Evolutionary conservation across 305 asterid species (phyloP).

Genomic region (Plantago coronopus): DNA sequence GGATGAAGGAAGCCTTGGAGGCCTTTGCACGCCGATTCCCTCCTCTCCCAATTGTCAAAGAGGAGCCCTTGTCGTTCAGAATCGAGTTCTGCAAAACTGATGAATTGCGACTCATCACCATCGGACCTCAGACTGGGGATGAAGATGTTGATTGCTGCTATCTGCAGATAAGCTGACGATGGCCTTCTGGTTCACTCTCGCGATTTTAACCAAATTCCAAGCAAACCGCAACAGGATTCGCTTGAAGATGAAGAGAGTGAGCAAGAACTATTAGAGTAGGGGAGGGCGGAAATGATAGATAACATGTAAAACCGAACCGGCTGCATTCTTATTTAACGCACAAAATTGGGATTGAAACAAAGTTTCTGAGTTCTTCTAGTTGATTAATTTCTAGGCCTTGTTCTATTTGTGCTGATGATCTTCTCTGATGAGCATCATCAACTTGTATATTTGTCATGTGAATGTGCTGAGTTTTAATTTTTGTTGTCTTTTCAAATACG

Average conservation of each 20-base stretch:
- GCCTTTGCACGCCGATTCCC: conserved; percentile 35
- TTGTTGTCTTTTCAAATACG: no score
- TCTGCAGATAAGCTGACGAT: conserved; percentile 33
- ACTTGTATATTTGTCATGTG: neutral
- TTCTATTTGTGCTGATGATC: no score
- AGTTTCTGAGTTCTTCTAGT: neutral
- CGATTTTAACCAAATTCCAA: neutral
- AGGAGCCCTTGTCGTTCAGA: conserved; percentile 24
- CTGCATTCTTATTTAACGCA: neutral
- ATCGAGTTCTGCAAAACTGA: conserved; percentile 33
- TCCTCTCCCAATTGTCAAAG: conserved; percentile 20
- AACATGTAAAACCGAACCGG: neutral
- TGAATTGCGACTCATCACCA: conserved; percentile 29
- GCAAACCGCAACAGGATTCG: neutral
- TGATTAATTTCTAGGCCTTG: neutral
- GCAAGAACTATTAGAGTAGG: neutral
- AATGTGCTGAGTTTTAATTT: neutral
- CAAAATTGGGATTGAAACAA: neutral
- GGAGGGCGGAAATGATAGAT: neutral
- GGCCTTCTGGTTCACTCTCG: neutral
- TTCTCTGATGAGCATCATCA: neutral
- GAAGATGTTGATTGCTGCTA: conserved; percentile 35
- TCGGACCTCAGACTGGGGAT: conserved; percentile 37
- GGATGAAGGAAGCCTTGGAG: conserved; percentile 86
- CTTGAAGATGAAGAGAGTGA: neutral